Percentiles rank a stretch among this genome's conserved stretches.
phyloP scores from a whole-genome alignment of 176 grass and related monocot genomes.

The Musa troglodytarum region DNA sequence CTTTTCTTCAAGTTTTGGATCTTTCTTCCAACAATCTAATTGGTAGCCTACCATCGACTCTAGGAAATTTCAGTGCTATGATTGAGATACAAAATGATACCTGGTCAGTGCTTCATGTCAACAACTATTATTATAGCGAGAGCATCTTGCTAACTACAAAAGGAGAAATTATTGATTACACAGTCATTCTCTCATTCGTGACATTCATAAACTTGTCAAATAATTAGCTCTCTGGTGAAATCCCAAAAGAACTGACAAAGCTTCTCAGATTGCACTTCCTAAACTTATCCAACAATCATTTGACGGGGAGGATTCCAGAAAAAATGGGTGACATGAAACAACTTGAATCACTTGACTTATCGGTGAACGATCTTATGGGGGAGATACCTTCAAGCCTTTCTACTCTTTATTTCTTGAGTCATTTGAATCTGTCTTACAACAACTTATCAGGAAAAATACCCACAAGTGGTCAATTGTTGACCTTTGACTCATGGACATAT shows the following conservation, averaged over 20 bases:
- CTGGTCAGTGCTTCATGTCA: neutral
- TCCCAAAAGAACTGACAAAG: neutral
- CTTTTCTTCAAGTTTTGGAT: neutral
- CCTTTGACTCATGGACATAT: neutral
- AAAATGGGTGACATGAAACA: neutral
- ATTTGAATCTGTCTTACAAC: neutral
- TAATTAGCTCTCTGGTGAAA: neutral
- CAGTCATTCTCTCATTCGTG: neutral
- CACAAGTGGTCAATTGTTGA: neutral
- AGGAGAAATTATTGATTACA: neutral
- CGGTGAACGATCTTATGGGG: neutral
- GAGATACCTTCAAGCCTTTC: neutral
- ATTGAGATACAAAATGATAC: neutral
- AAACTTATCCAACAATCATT: neutral
- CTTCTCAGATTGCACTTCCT: neutral
- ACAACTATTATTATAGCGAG: neutral
- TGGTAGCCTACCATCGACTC: neutral
- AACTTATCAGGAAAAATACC: slow-evolving; percentile 5
- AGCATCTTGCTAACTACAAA: neutral
- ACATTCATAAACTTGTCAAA: neutral
- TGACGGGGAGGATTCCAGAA: neutral
- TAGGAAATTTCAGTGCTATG: neutral
- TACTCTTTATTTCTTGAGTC: neutral
- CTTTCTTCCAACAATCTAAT: neutral
- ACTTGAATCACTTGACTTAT: slow-evolving; percentile 8